Evolutionary conservation across 1,284 basidiomycete genomes (phyloP).

Genomic region (Ustilago shanxiensis): DNA sequence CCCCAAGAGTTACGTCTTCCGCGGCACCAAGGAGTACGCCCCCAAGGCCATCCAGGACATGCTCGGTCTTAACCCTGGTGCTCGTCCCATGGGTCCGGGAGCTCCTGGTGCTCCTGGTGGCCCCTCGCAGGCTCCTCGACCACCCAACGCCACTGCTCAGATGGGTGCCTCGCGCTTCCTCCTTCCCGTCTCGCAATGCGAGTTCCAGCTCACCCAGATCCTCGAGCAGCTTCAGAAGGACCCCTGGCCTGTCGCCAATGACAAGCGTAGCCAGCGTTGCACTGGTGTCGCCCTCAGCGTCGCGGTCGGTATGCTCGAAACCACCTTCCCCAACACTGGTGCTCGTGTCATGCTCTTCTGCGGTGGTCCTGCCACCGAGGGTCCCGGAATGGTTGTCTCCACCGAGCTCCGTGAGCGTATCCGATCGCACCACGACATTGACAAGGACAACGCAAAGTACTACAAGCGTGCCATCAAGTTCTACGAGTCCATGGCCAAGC

Average conservation of each 20-base stretch:
- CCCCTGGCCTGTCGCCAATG: conserved; percentile 96
- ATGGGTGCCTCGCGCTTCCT: conserved; percentile 93
- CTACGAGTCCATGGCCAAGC: conserved; percentile 94
- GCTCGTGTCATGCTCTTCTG: conserved; percentile 96
- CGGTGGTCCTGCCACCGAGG: conserved; percentile 96
- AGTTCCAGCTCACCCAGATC: conserved; percentile 95
- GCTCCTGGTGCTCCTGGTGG: conserved; percentile 70
- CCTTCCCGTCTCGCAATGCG: conserved; percentile 90
- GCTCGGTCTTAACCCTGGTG: conserved; percentile 82
- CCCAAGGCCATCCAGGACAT: conserved; percentile 99
- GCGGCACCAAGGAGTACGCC: conserved; percentile 97
- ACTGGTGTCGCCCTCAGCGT: conserved; percentile 95
- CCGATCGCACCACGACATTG: conserved; percentile 98
- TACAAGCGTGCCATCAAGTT: conserved; percentile 98
- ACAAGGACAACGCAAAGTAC: conserved; percentile 95
- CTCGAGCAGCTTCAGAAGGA: conserved; percentile 90
- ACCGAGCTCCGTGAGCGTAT: conserved; percentile 97
- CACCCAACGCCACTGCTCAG: conserved; percentile 76
- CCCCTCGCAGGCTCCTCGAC: conserved; percentile 74
- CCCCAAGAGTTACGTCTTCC: conserved; percentile 98
- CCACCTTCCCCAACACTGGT: conserved; percentile 94
- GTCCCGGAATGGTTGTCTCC: conserved; percentile 95
- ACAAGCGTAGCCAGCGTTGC: conserved; percentile 94
- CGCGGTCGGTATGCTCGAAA: conserved; percentile 94
- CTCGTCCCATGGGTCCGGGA: conserved; percentile 72